phyloP scores from a whole-genome alignment of 768 basidiomycete genomes.

The Termitomyces sp. region DNA sequence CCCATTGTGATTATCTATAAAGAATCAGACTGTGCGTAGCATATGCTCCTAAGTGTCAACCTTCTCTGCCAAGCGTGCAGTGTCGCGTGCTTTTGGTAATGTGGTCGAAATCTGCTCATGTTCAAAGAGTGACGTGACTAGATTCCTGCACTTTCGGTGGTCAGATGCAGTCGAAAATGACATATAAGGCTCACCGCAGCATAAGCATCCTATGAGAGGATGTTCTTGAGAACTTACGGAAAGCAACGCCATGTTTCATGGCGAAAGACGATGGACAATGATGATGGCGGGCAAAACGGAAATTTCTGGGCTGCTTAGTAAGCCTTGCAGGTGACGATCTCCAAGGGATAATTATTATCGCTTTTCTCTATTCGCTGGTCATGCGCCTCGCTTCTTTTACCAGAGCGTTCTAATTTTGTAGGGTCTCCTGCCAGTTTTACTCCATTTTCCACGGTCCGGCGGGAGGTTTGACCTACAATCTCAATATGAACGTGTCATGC shows the following conservation, averaged over 20 bases:
- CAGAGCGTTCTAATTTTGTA: not conserved
- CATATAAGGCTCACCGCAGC: slow-evolving; percentile 55
- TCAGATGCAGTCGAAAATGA: not conserved
- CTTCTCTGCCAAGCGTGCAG: slow-evolving; percentile 91
- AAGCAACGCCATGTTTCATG: slow-evolving; percentile 95
- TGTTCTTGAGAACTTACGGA: slow-evolving; percentile 88
- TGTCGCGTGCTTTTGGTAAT: slow-evolving; percentile 88
- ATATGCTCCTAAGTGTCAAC: slow-evolving; percentile 26
- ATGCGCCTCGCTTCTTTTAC: not conserved
- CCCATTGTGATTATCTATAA: slow-evolving; percentile 84
- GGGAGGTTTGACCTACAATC: not conserved
- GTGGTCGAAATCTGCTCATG: slow-evolving; percentile 97
- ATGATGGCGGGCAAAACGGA: not conserved
- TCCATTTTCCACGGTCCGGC: not conserved
- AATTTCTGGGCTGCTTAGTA: slow-evolving; percentile 11
- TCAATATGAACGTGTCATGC: not conserved
- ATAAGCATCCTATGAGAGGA: slow-evolving; percentile 91
- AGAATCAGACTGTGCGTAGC: slow-evolving; percentile 1
- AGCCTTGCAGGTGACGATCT: slow-evolving; percentile 5
- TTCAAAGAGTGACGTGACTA: slow-evolving; percentile 90
- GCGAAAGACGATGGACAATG: not conserved
- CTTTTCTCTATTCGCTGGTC: not conserved
- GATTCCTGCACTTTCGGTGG: slow-evolving; percentile 51
- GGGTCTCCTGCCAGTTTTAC: not conserved
- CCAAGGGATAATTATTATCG: not conserved